phyloP scores from a whole-genome alignment of 257 asterid genomes.

The Petunia secreta region DNA sequence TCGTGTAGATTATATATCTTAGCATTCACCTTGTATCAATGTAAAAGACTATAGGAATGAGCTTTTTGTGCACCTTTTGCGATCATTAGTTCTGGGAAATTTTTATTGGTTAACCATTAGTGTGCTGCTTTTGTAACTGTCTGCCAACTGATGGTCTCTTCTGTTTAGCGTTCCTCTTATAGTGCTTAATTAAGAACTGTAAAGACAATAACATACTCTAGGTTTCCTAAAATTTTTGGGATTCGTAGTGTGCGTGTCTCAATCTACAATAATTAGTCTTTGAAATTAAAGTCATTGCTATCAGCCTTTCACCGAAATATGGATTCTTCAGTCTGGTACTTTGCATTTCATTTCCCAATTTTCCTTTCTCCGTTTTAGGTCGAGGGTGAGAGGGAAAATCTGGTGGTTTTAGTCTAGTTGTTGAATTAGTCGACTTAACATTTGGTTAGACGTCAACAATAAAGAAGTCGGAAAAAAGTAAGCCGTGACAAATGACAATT shows the following conservation, averaged over 20 bases:
- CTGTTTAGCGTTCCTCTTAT: background rate
- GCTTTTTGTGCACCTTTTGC: conserved; percentile 12
- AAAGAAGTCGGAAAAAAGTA: no score
- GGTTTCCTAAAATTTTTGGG: background rate
- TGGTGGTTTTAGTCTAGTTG: background rate
- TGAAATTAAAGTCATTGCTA: background rate
- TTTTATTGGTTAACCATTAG: background rate
- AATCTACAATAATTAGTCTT: background rate
- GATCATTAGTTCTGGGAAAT: background rate
- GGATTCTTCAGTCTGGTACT: background rate
- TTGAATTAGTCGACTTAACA: background rate
- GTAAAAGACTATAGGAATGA: conserved; percentile 18
- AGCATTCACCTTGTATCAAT: conserved; percentile 3
- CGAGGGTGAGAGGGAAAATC: background rate
- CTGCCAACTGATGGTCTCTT: background rate
- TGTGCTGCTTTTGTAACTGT: background rate
- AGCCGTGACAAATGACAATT: background rate
- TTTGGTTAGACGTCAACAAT: background rate
- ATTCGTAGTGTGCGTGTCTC: background rate
- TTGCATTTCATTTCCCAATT: background rate
- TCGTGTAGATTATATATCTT: conserved; percentile 11
- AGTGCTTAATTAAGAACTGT: background rate
- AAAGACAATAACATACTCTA: background rate
- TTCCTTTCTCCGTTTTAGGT: background rate
- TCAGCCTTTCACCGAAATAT: background rate